Percentiles rank a stretch among this genome's conserved stretches.
phyloP scores from a whole-genome alignment of 2,329 filamentous ascomycete species.

The Pyrenophora seminiperda region DNA sequence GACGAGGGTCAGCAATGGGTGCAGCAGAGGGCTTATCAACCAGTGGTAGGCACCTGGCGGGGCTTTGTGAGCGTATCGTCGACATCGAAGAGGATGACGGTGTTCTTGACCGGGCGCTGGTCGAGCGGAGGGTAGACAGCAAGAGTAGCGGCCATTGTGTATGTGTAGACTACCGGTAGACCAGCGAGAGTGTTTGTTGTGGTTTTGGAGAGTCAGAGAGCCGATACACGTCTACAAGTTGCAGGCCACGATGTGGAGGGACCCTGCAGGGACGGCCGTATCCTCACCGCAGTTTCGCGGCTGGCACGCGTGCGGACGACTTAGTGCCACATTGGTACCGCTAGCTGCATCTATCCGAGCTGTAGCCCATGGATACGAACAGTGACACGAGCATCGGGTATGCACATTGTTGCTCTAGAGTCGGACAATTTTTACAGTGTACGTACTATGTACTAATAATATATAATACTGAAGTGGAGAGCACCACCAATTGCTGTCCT shows the following conservation, averaged over 20 bases:
- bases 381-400: too few relatives aligned
- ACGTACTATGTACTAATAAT: too few relatives aligned
- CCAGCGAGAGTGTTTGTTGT: not conserved
- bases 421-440: too few relatives aligned
- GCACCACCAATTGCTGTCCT: too few relatives aligned
- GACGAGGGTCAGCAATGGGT: conserved; percentile 16
- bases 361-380: not conserved
- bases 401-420: too few relatives aligned
- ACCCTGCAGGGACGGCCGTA: conserved; percentile 24
- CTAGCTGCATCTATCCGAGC: too few relatives aligned
- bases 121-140: conserved; percentile 73
- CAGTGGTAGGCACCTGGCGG: conserved; percentile 62
- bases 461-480: too few relatives aligned
- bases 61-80: conserved; percentile 89
- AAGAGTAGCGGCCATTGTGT: conserved; percentile 48
- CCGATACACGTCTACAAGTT: conserved; percentile 7
- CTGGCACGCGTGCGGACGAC: conserved; percentile 24
- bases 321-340: conserved; percentile 17
- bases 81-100: conserved; percentile 94
- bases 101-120: conserved; percentile 87
- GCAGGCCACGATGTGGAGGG: conserved; percentile 21
- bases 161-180: not conserved
- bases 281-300: conserved; percentile 28
- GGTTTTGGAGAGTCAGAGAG: not conserved
- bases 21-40: not conserved